Evolutionary conservation across 768 basidiomycete species (phyloP).

Genomic region (Tubosaeta sp.): DNA sequence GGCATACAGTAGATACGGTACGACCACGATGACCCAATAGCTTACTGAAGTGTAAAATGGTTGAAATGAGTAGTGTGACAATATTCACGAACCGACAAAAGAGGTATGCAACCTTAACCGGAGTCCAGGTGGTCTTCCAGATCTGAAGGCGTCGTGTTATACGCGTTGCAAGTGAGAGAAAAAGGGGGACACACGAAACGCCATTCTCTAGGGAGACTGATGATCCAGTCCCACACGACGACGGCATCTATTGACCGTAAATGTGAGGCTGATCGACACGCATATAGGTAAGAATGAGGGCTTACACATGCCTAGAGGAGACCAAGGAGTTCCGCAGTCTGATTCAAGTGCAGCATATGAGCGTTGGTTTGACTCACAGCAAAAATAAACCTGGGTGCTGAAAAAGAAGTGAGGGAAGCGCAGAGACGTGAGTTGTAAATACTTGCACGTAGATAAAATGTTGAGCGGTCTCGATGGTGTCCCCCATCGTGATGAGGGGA

Average conservation of each 20-base stretch:
- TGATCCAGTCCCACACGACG: constrained; percentile 82
- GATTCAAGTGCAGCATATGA: constrained; percentile 15
- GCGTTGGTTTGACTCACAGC: constrained; percentile 52
- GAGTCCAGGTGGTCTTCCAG: constrained; percentile 82
- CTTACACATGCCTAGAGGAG: constrained; percentile 65
- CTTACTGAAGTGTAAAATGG: constrained; percentile 33
- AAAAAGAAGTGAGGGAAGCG: constrained; percentile 10
- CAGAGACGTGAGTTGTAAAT: neutral
- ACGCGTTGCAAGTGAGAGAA: neutral
- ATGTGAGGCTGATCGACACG: neutral
- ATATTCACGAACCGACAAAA: constrained; percentile 66
- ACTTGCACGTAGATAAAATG: constrained; percentile 73
- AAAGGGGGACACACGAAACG: constrained; percentile 51
- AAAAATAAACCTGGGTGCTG: constrained; percentile 75
- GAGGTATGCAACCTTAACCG: constrained; percentile 77
- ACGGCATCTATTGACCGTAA: constrained; percentile 57
- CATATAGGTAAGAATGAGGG: constrained; percentile 19
- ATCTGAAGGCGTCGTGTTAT: constrained; percentile 40
- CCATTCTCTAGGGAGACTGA: constrained; percentile 73
- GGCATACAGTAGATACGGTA: constrained; percentile 73
- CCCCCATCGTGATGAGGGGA: constrained; percentile 33
- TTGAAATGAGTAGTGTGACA: constrained; percentile 4
- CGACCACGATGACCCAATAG: constrained; percentile 79
- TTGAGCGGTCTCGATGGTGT: constrained; percentile 55
- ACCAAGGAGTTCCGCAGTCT: constrained; percentile 28